Evolutionary conservation across 1,139 yeast genomes (phyloP).

Genomic region (Candida tetrigidarum): DNA sequence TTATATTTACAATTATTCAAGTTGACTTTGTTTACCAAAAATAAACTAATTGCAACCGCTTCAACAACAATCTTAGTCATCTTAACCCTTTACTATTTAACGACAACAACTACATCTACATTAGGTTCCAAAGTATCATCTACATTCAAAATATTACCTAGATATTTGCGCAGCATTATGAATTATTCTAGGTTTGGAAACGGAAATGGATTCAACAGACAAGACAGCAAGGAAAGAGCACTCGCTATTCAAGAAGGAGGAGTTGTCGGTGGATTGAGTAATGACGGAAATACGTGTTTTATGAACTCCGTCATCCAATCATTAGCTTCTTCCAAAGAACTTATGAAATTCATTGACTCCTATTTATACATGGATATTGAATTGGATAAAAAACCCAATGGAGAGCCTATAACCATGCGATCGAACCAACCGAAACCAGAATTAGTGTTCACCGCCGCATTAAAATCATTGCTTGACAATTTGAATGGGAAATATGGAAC

Average conservation of each 20-base stretch:
- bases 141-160: slow-evolving; percentile 17
- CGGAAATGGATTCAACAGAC: slow-evolving; percentile 18
- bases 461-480: slow-evolving; percentile 53
- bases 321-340: slow-evolving; percentile 72
- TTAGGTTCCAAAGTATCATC: slow-evolving; percentile 11
- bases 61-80: slow-evolving; percentile 14
- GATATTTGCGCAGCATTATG: slow-evolving; percentile 20
- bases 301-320: slow-evolving; percentile 91
- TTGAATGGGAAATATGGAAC: slow-evolving; percentile 62
- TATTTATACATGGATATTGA: slow-evolving; percentile 36
- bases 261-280: slow-evolving; percentile 79
- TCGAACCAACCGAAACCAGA: slow-evolving; percentile 33
- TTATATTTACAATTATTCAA: slow-evolving; percentile 13
- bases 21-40: slow-evolving; percentile 16
- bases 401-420: slow-evolving; percentile 25
- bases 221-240: slow-evolving; percentile 30
- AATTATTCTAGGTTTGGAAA: slow-evolving; percentile 17
- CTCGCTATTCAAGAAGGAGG: slow-evolving; percentile 64
- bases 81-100: slow-evolving; percentile 15
- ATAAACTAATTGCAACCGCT: slow-evolving; percentile 14
- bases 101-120: slow-evolving; percentile 13
- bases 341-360: slow-evolving; percentile 59
- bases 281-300: slow-evolving; percentile 93
- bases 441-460: slow-evolving; percentile 55
- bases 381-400: slow-evolving; percentile 21